Percentiles rank a stretch among this genome's conserved stretches.
phyloP scores from a whole-genome alignment of 768 basidiomycete species.

The Boletus sp. region DNA sequence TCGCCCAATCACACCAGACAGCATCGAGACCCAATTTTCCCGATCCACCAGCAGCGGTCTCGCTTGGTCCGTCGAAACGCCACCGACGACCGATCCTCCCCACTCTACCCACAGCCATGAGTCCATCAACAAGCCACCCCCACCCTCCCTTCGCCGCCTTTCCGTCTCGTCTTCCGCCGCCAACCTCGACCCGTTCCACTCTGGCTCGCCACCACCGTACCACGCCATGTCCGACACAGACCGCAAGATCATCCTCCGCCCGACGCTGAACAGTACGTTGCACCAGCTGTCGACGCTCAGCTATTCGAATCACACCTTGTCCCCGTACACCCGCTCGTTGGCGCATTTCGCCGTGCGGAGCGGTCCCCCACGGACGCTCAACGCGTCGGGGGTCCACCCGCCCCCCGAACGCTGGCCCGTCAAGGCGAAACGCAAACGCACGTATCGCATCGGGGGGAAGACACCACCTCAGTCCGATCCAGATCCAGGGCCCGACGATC shows the following conservation, averaged over 20 bases:
- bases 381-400: constrained; percentile 33
- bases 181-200: constrained; percentile 34
- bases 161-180: constrained; percentile 31
- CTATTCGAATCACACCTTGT: constrained; percentile 89
- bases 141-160: constrained; percentile 30
- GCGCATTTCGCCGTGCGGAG: constrained; percentile 93
- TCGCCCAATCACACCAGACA: constrained; percentile 49
- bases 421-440: constrained; percentile 77
- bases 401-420: constrained; percentile 51
- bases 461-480: constrained; percentile 1
- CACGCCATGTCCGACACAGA: constrained; percentile 37
- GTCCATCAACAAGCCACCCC: constrained; percentile 16
- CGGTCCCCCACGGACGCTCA: constrained; percentile 60
- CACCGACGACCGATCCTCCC: constrained; percentile 37
- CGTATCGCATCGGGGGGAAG: constrained; percentile 53
- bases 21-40: constrained; percentile 49
- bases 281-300: constrained; percentile 85
- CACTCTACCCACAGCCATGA: constrained; percentile 17
- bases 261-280: constrained; percentile 68
- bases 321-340: constrained; percentile 87
- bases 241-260: constrained; percentile 62
- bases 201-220: constrained; percentile 35
- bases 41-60: constrained; percentile 47
- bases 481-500: constrained; percentile 1
- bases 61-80: constrained; percentile 45